Evolutionary conservation across 345 rosid genomes (phyloP).

Genomic region (Cardamine occulta): DNA sequence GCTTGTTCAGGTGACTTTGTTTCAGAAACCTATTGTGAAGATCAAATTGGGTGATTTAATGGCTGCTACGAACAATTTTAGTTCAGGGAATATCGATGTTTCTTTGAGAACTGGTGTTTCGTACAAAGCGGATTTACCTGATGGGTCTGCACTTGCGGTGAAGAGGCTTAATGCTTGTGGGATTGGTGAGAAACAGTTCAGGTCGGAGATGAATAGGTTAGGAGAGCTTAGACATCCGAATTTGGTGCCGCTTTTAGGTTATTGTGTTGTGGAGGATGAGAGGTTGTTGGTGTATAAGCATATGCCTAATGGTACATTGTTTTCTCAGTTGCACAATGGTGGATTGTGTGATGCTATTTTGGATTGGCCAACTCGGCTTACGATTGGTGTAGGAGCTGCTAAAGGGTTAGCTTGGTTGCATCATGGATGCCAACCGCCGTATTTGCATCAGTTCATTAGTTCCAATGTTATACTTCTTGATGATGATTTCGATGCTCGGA

Average conservation of each 20-base stretch:
- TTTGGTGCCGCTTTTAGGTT: slow-evolving; percentile 71
- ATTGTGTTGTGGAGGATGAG: slow-evolving; percentile 62
- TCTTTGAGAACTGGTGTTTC: slow-evolving; percentile 61
- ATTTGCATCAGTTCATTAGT: slow-evolving; percentile 55
- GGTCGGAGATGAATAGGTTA: slow-evolving; percentile 63
- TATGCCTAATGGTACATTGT: slow-evolving; percentile 62
- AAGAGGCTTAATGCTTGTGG: slow-evolving; percentile 60
- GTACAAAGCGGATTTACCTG: slow-evolving; percentile 56
- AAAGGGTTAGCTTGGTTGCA: slow-evolving; percentile 75
- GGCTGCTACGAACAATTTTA: slow-evolving; percentile 55
- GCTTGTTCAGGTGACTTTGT: slow-evolving; percentile 69
- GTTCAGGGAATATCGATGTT: slow-evolving; percentile 48
- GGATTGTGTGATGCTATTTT: slow-evolving; percentile 39
- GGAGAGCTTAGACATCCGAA: slow-evolving; percentile 74
- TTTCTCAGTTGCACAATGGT: slow-evolving; percentile 52
- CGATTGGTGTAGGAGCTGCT: slow-evolving; percentile 61
- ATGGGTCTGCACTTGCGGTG: slow-evolving; percentile 64
- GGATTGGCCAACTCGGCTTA: slow-evolving; percentile 63
- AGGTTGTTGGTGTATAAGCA: slow-evolving; percentile 58
- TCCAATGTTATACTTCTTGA: slow-evolving; percentile 66
- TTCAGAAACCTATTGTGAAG: slow-evolving; percentile 70
- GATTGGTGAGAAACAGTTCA: slow-evolving; percentile 61
- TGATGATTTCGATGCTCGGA: slow-evolving; percentile 63
- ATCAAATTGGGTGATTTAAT: slow-evolving; percentile 57
- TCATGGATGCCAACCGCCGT: slow-evolving; percentile 67